Evolutionary conservation across 108 stramenopile genomes (phyloP).

Genomic region (Schizochytrium sp.): DNA sequence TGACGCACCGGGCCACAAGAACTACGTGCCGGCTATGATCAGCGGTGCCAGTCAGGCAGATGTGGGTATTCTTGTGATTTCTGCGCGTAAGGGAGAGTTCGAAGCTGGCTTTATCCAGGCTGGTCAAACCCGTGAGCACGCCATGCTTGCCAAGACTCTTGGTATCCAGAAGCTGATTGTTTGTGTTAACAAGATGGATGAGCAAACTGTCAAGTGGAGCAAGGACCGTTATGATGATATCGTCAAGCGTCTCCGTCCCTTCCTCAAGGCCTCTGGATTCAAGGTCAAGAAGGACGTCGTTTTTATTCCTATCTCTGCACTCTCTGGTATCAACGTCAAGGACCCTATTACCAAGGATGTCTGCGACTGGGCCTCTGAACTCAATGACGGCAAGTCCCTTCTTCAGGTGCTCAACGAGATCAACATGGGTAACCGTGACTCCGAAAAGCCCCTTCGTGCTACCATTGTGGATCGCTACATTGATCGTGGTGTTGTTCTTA

Average conservation of each 20-base stretch:
- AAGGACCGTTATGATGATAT: constrained; percentile 96
- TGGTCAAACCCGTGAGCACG: constrained; percentile 99
- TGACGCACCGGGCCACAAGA: constrained; percentile 99
- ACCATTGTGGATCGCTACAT: constrained; percentile 95
- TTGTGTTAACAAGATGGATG: constrained; percentile 99
- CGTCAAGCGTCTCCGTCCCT: constrained; percentile 92
- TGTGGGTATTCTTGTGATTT: constrained; percentile 97
- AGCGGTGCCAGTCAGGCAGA: constrained; percentile 97
- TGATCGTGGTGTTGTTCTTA: constrained; percentile 96
- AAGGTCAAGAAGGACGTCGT: constrained; percentile 95
- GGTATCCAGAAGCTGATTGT: constrained; percentile 95
- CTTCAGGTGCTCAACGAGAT: constrained; percentile 87
- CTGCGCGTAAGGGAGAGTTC: constrained; percentile 97
- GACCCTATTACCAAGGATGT: constrained; percentile 85
- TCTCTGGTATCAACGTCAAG: constrained; percentile 95
- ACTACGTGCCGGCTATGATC: constrained; percentile 99
- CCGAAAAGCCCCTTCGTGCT: constrained; percentile 88
- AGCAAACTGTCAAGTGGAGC: constrained; percentile 93
- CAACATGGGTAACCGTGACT: constrained; percentile 84
- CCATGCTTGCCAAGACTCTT: constrained; percentile 97
- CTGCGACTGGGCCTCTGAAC: constrained; percentile 89
- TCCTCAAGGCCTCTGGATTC: constrained; percentile 94
- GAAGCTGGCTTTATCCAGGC: constrained; percentile 98
- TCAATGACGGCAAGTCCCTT: constrained; percentile 84
- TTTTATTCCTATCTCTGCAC: constrained; percentile 96